Evolutionary conservation across 129 eudicot genomes (phyloP).

Genomic region (Logfia minima): DNA sequence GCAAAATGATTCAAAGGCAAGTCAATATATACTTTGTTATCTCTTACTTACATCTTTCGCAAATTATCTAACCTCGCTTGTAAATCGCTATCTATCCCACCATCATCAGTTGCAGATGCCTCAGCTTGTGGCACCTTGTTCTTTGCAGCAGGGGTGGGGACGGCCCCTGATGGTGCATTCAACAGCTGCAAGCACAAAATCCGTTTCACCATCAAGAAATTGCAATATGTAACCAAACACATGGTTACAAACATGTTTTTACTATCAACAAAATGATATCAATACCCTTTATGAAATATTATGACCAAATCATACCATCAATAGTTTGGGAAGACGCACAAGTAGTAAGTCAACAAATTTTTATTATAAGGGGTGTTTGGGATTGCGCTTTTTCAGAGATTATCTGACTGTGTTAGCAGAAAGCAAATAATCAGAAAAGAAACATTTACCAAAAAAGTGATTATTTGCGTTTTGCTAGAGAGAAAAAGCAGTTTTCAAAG

Average conservation of each 20-base stretch:
- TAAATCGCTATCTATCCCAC: conserved; percentile 85
- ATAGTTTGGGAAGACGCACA: not conserved
- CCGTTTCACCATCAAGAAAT: not conserved
- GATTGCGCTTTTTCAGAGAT: too few species aligned
- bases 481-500: too few species aligned
- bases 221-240: not conserved
- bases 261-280: not conserved
- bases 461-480: too few species aligned
- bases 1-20: not conserved
- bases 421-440: too few species aligned
- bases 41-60: conserved; percentile 63
- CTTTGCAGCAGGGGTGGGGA: conserved; percentile 75
- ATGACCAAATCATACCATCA: not conserved
- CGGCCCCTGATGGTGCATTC: conserved; percentile 70
- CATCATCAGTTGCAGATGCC: conserved; percentile 65
- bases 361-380: not conserved
- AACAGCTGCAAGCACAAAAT: conserved; percentile 50
- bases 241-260: not conserved
- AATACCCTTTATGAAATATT: not conserved
- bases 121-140: conserved; percentile 69
- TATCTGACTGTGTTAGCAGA: too few species aligned
- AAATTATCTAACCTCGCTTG: conserved; percentile 97
- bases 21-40: not conserved
- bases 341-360: not conserved
- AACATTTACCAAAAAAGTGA: too few species aligned